Base-by-base conservation (phyloP, 2,329 filamentous ascomycete species). In the Sodiomyces alkalinus region DNA sequence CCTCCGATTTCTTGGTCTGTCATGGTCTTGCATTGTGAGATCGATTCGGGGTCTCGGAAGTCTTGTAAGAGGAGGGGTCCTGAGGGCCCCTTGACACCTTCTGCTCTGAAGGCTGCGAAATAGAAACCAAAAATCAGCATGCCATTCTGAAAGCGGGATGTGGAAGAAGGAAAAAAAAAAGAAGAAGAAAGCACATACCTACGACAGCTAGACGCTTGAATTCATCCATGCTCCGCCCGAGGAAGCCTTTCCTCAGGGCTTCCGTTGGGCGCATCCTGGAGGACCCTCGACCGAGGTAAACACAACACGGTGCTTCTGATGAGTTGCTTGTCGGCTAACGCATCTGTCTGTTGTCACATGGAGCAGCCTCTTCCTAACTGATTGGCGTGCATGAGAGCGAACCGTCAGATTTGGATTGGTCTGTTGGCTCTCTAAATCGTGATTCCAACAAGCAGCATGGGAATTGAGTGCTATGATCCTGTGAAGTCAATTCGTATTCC, bases 1-100 rank as follows among this genome's bases (percentile, higher is more conserved):
- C 87, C 90, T 36, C 87, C 87, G 15, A 92, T 82, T 44, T 87
- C 78, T 32, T 64, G 62, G 50, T 98, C 87, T 40, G 76, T 80
- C 74, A 96, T 90, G 39, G 80, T 61, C 51, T 92, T 90, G 51
- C 65, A 70, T 36, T 59, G 55, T 19, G 52, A 39, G 20, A 71
- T 43, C 4, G 58, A 56, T 14, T 58, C 54, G 22, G 56, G 46
- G 12, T 46, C 41, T 41, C 65, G 56, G 54, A 87, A 87, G 39
- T 61, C 56, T 43, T 76, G 67, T 19, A 90, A 63, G 6, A 65
- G 58, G 33, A 68, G 70, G 2, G 80, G 74, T 15, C 67, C 68
- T 2, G 61, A 63, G 15, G 79, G 69, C 16, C 64, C 65, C 39
- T 70, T 73, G 42, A 83, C 61, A 27, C 67, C 75, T 52, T 86